phyloP scores from a whole-genome alignment of 2,329 filamentous ascomycete species.

The Tolypocladium cylindrosporum region DNA sequence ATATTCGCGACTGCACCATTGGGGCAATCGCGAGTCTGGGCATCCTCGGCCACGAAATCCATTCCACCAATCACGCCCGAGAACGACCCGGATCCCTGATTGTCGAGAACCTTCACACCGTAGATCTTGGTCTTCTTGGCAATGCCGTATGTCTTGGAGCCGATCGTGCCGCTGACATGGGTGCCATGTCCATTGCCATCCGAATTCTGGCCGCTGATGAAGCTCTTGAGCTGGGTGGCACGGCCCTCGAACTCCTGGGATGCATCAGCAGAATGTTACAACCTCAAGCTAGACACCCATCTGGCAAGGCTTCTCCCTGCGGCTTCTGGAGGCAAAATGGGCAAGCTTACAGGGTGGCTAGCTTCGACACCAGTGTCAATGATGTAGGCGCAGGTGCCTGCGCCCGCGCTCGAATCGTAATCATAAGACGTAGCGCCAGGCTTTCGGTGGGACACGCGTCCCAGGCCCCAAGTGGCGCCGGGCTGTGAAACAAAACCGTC shows the following conservation, averaged over 20 bases:
- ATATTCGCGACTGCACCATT: conserved; percentile 37
- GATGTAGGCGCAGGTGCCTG: conserved; percentile 29
- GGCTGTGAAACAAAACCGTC: conserved; percentile 15
- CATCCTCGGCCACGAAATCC: conserved; percentile 26
- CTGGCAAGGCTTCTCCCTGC: no score
- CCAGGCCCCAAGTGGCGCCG: conserved; percentile 26
- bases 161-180: conserved; percentile 24
- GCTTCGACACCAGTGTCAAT: conserved; percentile 30
- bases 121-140: conserved; percentile 28
- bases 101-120: conserved; percentile 28
- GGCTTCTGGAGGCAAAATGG: no score
- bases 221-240: conserved; percentile 25
- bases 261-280: neutral
- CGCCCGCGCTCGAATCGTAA: conserved; percentile 23
- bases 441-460: conserved; percentile 20
- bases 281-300: neutral
- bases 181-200: conserved; percentile 18
- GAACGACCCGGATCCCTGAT: conserved; percentile 20
- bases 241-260: conserved; percentile 26
- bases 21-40: conserved; percentile 21
- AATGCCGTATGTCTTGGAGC: conserved; percentile 24
- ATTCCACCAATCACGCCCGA: conserved; percentile 30
- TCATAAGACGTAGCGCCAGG: conserved; percentile 15
- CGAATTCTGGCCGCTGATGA: conserved; percentile 15
- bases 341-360: conserved; percentile 21